Evolutionary conservation across 129 eudicot species (phyloP).

Genomic region (Tagetes erecta): DNA sequence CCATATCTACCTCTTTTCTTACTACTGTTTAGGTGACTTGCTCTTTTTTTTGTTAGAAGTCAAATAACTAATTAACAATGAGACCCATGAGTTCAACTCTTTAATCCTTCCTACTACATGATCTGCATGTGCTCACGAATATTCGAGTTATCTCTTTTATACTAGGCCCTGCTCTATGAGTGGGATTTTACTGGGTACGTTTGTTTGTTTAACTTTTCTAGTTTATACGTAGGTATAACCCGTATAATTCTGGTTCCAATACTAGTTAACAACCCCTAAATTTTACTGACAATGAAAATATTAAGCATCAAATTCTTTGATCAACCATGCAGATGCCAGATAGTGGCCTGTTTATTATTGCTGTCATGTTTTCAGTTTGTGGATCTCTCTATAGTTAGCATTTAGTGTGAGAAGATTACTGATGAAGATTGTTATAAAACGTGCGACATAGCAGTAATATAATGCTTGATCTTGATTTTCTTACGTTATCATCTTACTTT

Average conservation of each 20-base stretch:
- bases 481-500: not conserved
- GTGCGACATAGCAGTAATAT: too few relatives aligned
- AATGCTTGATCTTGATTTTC: not conserved
- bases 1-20: not conserved
- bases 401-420: not conserved
- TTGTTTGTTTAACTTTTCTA: too few relatives aligned
- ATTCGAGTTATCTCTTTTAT: not conserved
- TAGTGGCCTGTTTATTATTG: constrained; percentile 4
- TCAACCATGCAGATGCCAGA: not conserved
- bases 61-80: not conserved
- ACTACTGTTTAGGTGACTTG: not conserved
- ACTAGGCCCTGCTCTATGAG: too few relatives aligned
- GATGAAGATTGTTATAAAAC: too few relatives aligned
- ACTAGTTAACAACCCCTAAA: not conserved
- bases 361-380: not conserved
- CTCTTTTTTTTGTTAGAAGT: not conserved
- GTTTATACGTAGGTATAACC: too few relatives aligned
- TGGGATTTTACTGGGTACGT: too few relatives aligned
- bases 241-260: not conserved
- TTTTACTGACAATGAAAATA: not conserved
- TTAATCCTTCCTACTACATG: not conserved
- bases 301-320: not conserved
- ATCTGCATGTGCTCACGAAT: constrained; percentile 4
- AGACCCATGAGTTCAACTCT: not conserved
- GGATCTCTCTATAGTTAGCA: not conserved